Base-by-base conservation (phyloP, 306 rosid species). In the Cicer judaicum region DNA sequence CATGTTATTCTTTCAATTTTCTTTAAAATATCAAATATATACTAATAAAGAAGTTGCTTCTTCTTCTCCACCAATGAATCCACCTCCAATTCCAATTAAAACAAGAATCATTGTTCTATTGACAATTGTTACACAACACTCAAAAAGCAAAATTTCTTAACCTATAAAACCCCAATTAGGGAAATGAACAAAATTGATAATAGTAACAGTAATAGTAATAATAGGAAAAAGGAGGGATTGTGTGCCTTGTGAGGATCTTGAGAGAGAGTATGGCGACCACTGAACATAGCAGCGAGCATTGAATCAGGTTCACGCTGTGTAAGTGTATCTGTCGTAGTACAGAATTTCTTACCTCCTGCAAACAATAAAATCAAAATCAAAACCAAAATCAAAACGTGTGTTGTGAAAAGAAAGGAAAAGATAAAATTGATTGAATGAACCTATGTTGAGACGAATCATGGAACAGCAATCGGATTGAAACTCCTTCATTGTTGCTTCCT, bases 231-330 rank as follows among this genome's bases (percentile, higher is more conserved):
- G 16, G 11, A 9, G 49, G 62, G 68, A 10, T 36, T 41, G 34
- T 24, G 29, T 76, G 80, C 96, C 84, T 91, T 85, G 29, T 75
- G 72, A 9, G 90, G 82, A 61, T 90, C 91, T 73, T 55, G 89
- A 74, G 71, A 88, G 7, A 93, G 76, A 15, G 91, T 85, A 55
- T 88, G 98, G 68, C 97, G 92, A 72, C 98, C 98, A 46, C 97
- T 89, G 80, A 91, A 93, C 97, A 93, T 89, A 43, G 97, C 98
- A 13, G 98, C 93, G 5, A 93, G 96, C 96, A 93, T 88, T 5
- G 97, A 93, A 84, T 89, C 88, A 13, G 98, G 96, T 38, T 93
- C 98, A 4, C 97, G 88, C 53, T 84, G 93, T 41, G 96, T 91
- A 79, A 93, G 75, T 14, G 98, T 93, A 73, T 85, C 89, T 40